Conservation (phyloP, 305 asterid species). For the Fraxinus ornus region DNA sequence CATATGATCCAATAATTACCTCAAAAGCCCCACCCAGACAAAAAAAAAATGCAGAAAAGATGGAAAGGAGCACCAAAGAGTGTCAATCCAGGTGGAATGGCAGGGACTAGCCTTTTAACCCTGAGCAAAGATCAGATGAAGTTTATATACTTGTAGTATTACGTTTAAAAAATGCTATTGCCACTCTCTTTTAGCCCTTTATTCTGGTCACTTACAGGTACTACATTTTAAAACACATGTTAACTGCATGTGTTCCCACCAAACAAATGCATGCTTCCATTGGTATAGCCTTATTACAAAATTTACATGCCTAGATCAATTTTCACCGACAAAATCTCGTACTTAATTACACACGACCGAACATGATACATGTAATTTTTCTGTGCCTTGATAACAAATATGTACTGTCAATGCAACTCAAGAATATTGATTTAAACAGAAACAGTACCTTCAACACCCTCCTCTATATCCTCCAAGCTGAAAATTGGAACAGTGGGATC, state of each 20-base stretch:
- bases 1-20: not conserved
- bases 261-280: not conserved
- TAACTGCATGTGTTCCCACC: not conserved
- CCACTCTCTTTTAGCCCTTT: not conserved
- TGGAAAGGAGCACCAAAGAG: not conserved
- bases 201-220: not conserved
- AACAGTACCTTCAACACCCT: conserved; percentile 86
- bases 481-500: conserved; percentile 94
- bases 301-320: not conserved
- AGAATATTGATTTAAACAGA: conserved; percentile 15
- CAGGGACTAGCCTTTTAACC: not conserved
- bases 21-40: not conserved
- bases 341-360: not conserved
- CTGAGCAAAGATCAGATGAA: not conserved
- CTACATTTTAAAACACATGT: not conserved
- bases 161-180: not conserved
- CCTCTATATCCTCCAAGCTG: conserved; percentile 96
- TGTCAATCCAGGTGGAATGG: not conserved
- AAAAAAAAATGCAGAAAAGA: not conserved
- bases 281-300: not conserved
- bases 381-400: not conserved
- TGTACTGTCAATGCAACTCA: not conserved
- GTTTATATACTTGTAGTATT: not conserved
- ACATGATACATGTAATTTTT: not conserved
- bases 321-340: not conserved